Percentiles rank a stretch among this genome's conserved stretches.
Conservation (phyloP, 2,329 filamentous ascomycete genomes). For the Fusarium annulatum region DNA sequence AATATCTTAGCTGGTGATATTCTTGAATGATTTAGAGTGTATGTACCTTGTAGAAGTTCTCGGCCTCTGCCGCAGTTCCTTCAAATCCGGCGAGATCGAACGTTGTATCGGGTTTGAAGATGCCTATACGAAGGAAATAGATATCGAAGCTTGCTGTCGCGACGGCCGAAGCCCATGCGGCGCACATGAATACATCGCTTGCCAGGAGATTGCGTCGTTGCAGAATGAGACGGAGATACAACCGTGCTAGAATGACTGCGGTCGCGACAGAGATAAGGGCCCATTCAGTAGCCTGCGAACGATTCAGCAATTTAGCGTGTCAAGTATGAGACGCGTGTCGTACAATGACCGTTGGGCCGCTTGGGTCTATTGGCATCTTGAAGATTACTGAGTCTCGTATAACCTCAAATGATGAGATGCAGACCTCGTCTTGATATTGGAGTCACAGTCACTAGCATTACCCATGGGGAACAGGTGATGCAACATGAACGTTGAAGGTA, state of each 20-base stretch:
- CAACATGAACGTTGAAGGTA: neutral
- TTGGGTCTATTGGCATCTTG: conserved; percentile 5
- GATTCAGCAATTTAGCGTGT: neutral
- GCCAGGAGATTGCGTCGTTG: conserved; percentile 9
- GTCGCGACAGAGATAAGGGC: conserved; percentile 5
- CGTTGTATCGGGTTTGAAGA: neutral
- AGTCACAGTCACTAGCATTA: neutral
- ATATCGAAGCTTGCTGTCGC: neutral
- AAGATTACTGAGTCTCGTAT: neutral
- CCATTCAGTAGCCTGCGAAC: conserved; percentile 5
- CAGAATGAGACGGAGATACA: conserved; percentile 7
- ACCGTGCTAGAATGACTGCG: conserved; percentile 2
- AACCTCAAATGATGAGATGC: neutral
- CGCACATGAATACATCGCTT: conserved; percentile 21
- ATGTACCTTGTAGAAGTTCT: conserved; percentile 3
- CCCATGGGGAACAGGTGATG: neutral
- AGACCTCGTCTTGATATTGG: neutral
- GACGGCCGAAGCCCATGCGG: conserved; percentile 1
- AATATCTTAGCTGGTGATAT: neutral
- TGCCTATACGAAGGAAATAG: neutral
- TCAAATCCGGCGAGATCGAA: neutral
- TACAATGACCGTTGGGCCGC: neutral
- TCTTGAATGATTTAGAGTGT: fast-evolving
- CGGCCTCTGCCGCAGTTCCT: neutral
- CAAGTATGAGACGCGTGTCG: no score